A percentile compares a stretch with the other conserved stretches of the same genome.
phyloP scores from a whole-genome alignment of 768 basidiomycete genomes.

The Lactarius hatsudake region DNA sequence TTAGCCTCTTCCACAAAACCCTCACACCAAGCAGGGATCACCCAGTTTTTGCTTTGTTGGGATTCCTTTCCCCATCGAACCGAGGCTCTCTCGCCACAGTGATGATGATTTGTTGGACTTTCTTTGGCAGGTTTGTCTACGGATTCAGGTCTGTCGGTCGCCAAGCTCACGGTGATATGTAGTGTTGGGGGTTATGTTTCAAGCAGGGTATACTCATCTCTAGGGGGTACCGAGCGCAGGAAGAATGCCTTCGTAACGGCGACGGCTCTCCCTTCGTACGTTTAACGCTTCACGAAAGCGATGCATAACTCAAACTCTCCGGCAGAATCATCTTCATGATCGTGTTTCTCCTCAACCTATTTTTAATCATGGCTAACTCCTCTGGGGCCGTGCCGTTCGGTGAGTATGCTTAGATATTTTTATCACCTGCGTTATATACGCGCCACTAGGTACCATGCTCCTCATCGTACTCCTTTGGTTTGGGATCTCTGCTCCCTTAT shows the following conservation, averaged over 20 bases:
- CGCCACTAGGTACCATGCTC: slow-evolving; percentile 67
- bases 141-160: slow-evolving; percentile 8
- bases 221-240: slow-evolving; percentile 74
- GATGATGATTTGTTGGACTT: slow-evolving; percentile 91
- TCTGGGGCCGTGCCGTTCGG: slow-evolving; percentile 97
- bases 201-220: slow-evolving; percentile 72
- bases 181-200: slow-evolving; percentile 91
- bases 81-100: slow-evolving; percentile 92
- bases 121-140: slow-evolving; percentile 73
- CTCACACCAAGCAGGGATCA: neutral
- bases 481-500: slow-evolving; percentile 89
- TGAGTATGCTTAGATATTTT: slow-evolving; percentile 32
- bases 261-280: slow-evolving; percentile 82
- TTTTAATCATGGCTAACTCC: slow-evolving; percentile 79
- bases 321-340: slow-evolving; percentile 74
- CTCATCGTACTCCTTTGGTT: slow-evolving; percentile 87
- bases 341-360: slow-evolving; percentile 88
- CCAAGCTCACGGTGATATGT: slow-evolving; percentile 15
- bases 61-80: slow-evolving; percentile 94
- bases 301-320: neutral
- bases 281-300: slow-evolving; percentile 10
- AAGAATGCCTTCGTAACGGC: slow-evolving; percentile 88
- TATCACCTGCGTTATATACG: neutral
- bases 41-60: slow-evolving; percentile 84
- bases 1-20: neutral